A percentile compares a stretch with the other conserved stretches of the same genome.
Conservation (phyloP, 2,329 filamentous ascomycete species). For the Claviceps pazoutovae region DNA sequence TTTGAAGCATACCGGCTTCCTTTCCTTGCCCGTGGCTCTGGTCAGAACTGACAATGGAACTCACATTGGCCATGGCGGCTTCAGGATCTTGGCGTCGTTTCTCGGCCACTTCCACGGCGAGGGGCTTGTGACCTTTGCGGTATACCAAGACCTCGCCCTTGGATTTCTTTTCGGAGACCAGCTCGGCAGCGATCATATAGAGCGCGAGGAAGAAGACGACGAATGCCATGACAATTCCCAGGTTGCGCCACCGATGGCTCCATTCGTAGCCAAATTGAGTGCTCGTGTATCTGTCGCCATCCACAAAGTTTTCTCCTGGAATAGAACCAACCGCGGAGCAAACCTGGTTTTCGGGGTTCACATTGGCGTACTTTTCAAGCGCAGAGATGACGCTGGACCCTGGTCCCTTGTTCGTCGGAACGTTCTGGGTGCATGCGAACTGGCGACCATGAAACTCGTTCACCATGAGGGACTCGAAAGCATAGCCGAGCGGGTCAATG, state of each 20-base stretch:
- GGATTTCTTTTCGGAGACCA: conserved; percentile 51
- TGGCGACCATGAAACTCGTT: conserved; percentile 64
- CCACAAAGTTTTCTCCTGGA: conserved; percentile 35
- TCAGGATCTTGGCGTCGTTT: conserved; percentile 49
- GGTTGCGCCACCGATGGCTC: conserved; percentile 53
- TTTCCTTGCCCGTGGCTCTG: conserved; percentile 23
- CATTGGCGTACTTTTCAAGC: conserved; percentile 9
- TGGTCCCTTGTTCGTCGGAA: conserved; percentile 22
- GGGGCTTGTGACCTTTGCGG: conserved; percentile 51
- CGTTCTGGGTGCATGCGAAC: conserved; percentile 37
- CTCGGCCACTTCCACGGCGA: conserved; percentile 41
- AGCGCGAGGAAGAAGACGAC: conserved; percentile 44
- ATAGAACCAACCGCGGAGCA: conserved; percentile 47
- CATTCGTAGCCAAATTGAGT: conserved; percentile 42
- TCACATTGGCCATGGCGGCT: conserved; percentile 34
- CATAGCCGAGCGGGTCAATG: conserved; percentile 64
- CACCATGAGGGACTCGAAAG: conserved; percentile 67
- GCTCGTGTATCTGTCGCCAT: conserved; percentile 43
- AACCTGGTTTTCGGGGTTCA: conserved; percentile 29
- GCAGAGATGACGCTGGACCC: conserved; percentile 1
- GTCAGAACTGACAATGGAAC: conserved; percentile 32
- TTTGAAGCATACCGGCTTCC: conserved; percentile 27
- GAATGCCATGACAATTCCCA: conserved; percentile 55
- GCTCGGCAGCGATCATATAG: conserved; percentile 53
- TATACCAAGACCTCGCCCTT: conserved; percentile 69